phyloP scores from a whole-genome alignment of 306 rosid genomes.

The Fagus sylvatica region DNA sequence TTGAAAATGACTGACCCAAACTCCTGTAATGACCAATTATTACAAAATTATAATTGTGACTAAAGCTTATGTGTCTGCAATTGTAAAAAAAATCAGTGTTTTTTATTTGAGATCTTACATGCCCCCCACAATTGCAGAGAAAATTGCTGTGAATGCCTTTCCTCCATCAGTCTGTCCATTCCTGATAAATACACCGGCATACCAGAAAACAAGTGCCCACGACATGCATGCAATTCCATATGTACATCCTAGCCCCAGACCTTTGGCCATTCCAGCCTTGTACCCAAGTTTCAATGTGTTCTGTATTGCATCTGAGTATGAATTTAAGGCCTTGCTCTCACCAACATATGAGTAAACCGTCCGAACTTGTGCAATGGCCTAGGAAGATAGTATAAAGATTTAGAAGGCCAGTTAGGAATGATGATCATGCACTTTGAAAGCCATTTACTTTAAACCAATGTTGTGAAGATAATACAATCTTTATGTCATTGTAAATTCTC shows the following conservation, averaged over 20 bases:
- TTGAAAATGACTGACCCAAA: constrained; percentile 97
- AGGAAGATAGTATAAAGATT: constrained; percentile 8
- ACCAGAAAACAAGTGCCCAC: constrained; percentile 99
- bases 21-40: constrained; percentile 61
- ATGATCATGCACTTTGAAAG: constrained; percentile 3
- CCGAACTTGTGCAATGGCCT: constrained; percentile 96
- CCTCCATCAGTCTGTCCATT: constrained; percentile 97
- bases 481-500: background rate
- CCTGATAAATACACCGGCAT: constrained; percentile 93
- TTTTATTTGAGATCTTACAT: constrained; percentile 58
- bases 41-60: constrained; percentile 9
- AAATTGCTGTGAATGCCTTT: constrained; percentile 95
- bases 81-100: background rate
- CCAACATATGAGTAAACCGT: constrained; percentile 96
- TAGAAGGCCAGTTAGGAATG: background rate
- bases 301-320: constrained; percentile 94
- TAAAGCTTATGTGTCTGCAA: background rate
- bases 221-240: constrained; percentile 99
- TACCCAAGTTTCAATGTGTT: constrained; percentile 92
- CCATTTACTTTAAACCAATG: background rate
- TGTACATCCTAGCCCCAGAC: constrained; percentile 97
- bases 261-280: constrained; percentile 99
- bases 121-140: constrained; percentile 99
- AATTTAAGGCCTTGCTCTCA: constrained; percentile 91
- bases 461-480: background rate